Evolutionary conservation across 2,329 filamentous ascomycete genomes (phyloP), one percentile per base, ranked within the genome.

Genomic region (Diplodia seriata): DNA sequence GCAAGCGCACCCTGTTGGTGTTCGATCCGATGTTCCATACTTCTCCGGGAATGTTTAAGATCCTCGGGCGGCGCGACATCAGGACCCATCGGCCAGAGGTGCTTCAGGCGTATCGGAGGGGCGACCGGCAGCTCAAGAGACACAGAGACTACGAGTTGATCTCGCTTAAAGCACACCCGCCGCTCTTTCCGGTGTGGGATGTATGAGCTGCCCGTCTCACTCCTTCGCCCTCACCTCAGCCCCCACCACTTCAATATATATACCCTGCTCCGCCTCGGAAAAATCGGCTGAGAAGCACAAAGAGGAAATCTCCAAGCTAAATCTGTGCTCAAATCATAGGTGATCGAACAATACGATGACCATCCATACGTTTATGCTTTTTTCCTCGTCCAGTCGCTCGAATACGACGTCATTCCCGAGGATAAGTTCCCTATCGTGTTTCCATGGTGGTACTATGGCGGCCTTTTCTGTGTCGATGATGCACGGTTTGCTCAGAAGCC

Each of bases 1-100:
- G 91, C 31, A 81, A 83, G 20, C 81, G 84, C 63, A 91, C 91
- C 72, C 81, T 98, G 20, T 82, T 98, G 0, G 91, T 97, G 14
- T 97, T 97, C 76, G 94, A 98, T 76, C 93, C 94, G 1, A 91
- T 91, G 81, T 93, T 92, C 76, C 88, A 86, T 66, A 90, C 93
- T 55, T 86, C 90, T 0, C 82, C 84, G 2, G 84, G 84, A 20
- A 85, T 96, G 73, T 84, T 82, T 70, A 86, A 85, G 65, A 79
- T 92, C 70, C 33, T 82, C 86, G 54, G 86, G 82, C 33, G 82
- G 76, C 71, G 78, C 70, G 73, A 79, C 73, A 78, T 74, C 73
- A 80, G 47, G 79, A 87, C 74, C 74, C 79, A 61, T 77, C 79
- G 90, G 18, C 80, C 97, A 15, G 89, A 89, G 74, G 84, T 80